These are phyloP conservation scores for sorghum (Sorghum bicolor) DNA, from an alignment of 176 grass and related monocot species.

Conservation along the genomic window Sorghum_bicolor_NCBIv3 NC_012879.2:1684501-1685000, in stretches of 20 bases:
- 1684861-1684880: not conserved
- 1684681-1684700: not conserved
- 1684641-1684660: not conserved
- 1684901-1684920: not conserved
- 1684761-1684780: not conserved
- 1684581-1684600: not conserved
- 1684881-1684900: not conserved
- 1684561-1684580: no score
- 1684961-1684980: not conserved
- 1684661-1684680: conserved; percentile 42
- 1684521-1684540: no score
- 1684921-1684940: not conserved
- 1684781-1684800: not conserved
- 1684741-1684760: not conserved
- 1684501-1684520: no score
- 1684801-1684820: not conserved
- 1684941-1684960: not conserved
- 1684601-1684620: not conserved
- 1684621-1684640: no score
- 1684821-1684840: not conserved
- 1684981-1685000: no score
- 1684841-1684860: not conserved
- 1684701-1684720: conserved; percentile 30
- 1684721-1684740: conserved; percentile 1
- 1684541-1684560: no score